Conservation (phyloP, 2,329 filamentous ascomycete genomes). For the Penicillium polonicum region DNA sequence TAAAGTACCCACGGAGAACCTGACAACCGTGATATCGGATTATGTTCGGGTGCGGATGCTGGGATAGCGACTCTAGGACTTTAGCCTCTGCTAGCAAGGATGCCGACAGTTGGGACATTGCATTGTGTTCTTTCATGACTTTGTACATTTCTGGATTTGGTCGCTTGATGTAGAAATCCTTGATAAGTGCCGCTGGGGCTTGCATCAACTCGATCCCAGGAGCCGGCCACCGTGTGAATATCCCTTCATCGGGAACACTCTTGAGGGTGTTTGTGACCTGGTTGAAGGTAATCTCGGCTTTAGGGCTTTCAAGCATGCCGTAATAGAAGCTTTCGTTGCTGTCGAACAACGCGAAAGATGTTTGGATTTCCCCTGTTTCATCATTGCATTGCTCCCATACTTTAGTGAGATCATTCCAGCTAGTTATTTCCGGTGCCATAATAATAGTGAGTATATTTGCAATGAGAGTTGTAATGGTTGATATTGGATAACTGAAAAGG, state of each 20-base stretch:
- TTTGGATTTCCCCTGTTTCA: neutral
- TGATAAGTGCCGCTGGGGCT: neutral
- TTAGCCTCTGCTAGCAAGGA: constrained; percentile 7
- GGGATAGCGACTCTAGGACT: constrained; percentile 15
- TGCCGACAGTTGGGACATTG: neutral
- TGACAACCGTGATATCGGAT: constrained; percentile 22
- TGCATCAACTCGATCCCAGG: neutral
- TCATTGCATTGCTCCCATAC: neutral
- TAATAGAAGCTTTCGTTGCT: neutral
- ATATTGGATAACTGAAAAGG: neutral
- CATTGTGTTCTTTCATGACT: neutral
- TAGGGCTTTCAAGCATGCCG: neutral
- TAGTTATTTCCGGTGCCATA: neutral
- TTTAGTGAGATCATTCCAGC: neutral
- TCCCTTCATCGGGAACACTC: neutral
- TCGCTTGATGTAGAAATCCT: neutral
- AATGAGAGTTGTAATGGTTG: neutral
- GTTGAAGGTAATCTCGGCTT: neutral
- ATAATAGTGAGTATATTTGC: neutral
- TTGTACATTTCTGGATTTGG: neutral
- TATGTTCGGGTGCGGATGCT: constrained; percentile 29
- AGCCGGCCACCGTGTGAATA: neutral
- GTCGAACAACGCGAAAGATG: neutral
- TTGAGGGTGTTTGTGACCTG: neutral
- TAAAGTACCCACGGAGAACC: constrained; percentile 17